Percentiles rank a stretch among this genome's conserved stretches.
Conservation (phyloP, 2,329 filamentous ascomycete genomes). For the Colletotrichum lini region DNA sequence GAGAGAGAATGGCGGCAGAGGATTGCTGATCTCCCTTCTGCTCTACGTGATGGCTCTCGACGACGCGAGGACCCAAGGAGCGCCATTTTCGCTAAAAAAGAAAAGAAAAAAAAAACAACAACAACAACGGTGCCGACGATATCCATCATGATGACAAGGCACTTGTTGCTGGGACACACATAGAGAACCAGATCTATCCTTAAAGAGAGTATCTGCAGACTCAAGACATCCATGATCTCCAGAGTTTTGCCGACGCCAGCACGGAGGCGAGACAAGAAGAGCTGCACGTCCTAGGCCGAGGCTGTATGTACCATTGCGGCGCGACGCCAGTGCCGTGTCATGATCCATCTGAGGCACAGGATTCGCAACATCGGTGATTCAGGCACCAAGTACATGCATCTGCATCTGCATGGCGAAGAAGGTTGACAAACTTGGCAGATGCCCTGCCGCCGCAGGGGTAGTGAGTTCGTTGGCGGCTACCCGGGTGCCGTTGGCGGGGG, state of each 20-base stretch:
- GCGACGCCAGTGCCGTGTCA: not conserved
- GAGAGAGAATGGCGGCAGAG: no score
- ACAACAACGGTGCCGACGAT: not conserved
- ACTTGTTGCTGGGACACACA: not conserved
- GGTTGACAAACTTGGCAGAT: constrained; percentile 21
- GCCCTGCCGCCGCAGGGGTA: constrained; percentile 17
- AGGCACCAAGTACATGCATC: constrained; percentile 24
- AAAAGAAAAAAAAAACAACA: no score
- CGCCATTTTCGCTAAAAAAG: not conserved
- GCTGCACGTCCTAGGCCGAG: not conserved
- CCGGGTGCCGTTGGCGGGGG: not conserved
- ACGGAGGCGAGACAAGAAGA: not conserved
- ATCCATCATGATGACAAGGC: not conserved
- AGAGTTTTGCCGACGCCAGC: not conserved
- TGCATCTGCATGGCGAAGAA: constrained; percentile 15
- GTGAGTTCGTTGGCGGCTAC: not conserved
- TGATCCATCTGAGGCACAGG: not conserved
- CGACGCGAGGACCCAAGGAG: not conserved
- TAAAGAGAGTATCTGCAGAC: not conserved
- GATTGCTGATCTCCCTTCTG: not conserved
- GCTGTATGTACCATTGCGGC: not conserved
- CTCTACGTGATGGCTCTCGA: not conserved
- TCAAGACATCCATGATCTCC: no score
- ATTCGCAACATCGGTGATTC: constrained; percentile 17
- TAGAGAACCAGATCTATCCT: not conserved